Evolutionary conservation across 345 rosid genomes (phyloP).

Genomic region (Eucalyptus caleyi): DNA sequence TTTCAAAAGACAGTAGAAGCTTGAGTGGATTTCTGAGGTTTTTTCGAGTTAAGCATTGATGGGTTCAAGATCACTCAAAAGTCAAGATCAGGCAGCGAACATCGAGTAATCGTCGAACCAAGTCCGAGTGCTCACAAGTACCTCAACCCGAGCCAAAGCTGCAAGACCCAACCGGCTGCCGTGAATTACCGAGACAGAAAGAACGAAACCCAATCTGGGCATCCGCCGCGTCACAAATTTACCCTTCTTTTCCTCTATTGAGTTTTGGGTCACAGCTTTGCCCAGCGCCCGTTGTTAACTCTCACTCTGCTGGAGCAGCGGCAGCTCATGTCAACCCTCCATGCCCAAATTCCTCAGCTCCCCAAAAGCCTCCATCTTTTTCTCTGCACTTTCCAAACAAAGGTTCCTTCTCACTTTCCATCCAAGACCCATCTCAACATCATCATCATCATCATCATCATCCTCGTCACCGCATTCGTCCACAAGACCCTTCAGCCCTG

Average conservation of each 20-base stretch:
- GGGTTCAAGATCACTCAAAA: background rate
- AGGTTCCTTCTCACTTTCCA: background rate
- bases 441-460: background rate
- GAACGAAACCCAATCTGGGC: background rate
- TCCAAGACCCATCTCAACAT: conserved; percentile 2
- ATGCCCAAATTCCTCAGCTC: background rate
- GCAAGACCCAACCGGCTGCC: background rate
- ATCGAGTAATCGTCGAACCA: background rate
- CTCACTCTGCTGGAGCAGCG: background rate
- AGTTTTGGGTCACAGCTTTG: background rate
- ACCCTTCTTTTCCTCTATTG: background rate
- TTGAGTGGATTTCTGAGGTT: background rate
- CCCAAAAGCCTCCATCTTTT: background rate
- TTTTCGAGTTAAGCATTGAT: accelerated
- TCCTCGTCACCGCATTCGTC: conserved; percentile 4
- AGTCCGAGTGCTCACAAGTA: background rate
- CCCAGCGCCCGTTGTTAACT: background rate
- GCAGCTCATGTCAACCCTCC: background rate
- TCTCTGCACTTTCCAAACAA: background rate
- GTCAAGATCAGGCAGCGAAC: background rate
- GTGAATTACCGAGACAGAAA: background rate
- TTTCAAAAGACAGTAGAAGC: background rate
- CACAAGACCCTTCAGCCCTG: background rate
- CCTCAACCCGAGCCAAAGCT: background rate
- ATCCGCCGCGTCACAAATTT: background rate